phyloP scores from a whole-genome alignment of 306 rosid species.

The Quercus variabilis region DNA sequence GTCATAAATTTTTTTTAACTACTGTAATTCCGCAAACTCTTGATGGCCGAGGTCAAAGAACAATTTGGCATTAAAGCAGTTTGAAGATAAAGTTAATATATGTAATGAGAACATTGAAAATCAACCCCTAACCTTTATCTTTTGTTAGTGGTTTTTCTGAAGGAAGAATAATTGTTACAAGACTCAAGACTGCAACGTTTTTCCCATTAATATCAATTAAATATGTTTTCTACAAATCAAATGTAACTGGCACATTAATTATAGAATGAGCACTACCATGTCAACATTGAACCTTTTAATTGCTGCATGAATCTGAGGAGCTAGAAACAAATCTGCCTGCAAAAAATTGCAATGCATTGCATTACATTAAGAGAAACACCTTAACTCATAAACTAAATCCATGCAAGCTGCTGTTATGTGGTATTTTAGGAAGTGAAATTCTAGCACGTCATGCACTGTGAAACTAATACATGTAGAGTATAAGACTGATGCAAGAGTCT shows the following conservation, averaged over 20 bases:
- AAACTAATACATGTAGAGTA: neutral
- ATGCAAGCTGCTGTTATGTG: neutral
- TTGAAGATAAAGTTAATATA: neutral
- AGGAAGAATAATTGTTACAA: no score
- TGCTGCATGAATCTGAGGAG: constrained; percentile 61
- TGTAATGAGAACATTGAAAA: neutral
- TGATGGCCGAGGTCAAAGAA: neutral
- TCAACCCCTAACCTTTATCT: no score
- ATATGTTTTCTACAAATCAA: neutral
- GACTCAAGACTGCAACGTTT: no score
- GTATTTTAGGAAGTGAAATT: neutral
- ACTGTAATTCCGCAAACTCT: neutral
- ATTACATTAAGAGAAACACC: neutral
- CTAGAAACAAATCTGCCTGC: constrained; percentile 92
- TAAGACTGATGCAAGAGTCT: neutral
- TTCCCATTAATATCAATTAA: neutral
- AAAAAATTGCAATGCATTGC: constrained; percentile 27
- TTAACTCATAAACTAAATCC: neutral
- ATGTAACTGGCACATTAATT: neutral
- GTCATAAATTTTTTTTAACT: no score
- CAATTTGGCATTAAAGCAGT: neutral
- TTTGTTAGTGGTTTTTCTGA: no score
- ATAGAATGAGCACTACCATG: constrained; percentile 48
- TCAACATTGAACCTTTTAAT: constrained; percentile 41
- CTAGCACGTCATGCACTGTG: neutral